Evolutionary conservation across 768 basidiomycete species (phyloP).

Genomic region (Rhodocollybia butyracea): DNA sequence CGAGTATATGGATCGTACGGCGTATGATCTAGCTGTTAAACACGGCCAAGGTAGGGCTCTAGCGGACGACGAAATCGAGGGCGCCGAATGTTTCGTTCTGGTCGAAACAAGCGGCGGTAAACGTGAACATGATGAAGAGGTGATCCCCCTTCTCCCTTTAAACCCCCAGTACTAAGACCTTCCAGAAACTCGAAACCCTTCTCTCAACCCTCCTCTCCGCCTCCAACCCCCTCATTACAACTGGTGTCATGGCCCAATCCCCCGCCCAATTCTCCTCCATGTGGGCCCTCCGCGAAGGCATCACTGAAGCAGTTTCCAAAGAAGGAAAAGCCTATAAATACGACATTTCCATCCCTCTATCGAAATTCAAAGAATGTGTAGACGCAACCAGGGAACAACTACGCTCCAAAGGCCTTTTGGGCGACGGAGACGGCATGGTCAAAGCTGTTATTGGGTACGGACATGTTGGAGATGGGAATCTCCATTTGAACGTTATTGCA

Average conservation of each 20-base stretch:
- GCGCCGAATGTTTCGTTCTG: conserved; percentile 85
- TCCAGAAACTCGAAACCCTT: conserved; percentile 79
- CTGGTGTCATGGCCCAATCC: conserved; percentile 89
- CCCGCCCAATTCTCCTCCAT: conserved; percentile 85
- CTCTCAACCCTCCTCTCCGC: conserved; percentile 75
- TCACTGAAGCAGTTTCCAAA: conserved; percentile 90
- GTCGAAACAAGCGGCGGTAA: conserved; percentile 94
- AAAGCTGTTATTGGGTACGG: conserved; percentile 91
- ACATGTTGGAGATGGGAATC: conserved; percentile 94
- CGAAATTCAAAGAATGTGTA: conserved; percentile 84
- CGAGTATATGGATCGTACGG: conserved; percentile 89
- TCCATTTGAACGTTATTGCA: conserved; percentile 91
- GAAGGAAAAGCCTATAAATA: conserved; percentile 97
- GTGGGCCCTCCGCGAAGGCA: conserved; percentile 89
- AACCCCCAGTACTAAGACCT: background rate
- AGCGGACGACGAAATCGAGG: conserved; percentile 67
- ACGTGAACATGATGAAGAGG: conserved; percentile 92
- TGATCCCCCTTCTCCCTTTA: conserved; percentile 25
- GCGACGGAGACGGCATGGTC: conserved; percentile 70
- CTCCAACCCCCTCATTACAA: conserved; percentile 75
- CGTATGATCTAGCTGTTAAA: conserved; percentile 80
- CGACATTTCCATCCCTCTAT: conserved; percentile 86
- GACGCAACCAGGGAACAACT: conserved; percentile 76
- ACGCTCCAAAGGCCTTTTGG: conserved; percentile 62
- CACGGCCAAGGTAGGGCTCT: conserved; percentile 81